A percentile compares a stretch with the other conserved stretches of the same genome.
Evolutionary conservation across 2,329 filamentous ascomycete genomes (phyloP).

Genomic region (Septoria linicola): DNA sequence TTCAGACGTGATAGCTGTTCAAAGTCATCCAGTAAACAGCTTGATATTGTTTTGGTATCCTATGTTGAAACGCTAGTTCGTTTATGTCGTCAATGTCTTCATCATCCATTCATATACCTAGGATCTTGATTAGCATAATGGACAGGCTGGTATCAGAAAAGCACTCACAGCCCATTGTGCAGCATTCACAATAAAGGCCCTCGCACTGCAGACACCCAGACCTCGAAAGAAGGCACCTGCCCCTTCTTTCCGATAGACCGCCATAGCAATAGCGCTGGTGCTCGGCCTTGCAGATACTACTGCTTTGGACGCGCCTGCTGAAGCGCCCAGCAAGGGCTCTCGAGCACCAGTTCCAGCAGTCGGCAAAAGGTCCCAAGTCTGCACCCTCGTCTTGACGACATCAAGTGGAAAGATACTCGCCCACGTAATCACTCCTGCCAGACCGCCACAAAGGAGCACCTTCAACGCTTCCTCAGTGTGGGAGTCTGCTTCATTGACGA

Average conservation of each 20-base stretch:
- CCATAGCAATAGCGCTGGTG: conserved; percentile 63
- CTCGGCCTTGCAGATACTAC: conserved; percentile 40
- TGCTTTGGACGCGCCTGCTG: conserved; percentile 13
- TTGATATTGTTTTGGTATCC: too few species aligned
- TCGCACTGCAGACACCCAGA: conserved; percentile 74
- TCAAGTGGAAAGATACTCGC: conserved; percentile 87
- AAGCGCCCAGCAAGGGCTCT: conserved; percentile 10
- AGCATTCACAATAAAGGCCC: conserved; percentile 91
- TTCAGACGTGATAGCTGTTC: too few species aligned
- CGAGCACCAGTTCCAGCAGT: not conserved
- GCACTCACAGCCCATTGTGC: conserved; percentile 73
- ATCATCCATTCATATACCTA: conserved; percentile 80
- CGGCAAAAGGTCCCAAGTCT: conserved; percentile 60
- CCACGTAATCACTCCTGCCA: conserved; percentile 88
- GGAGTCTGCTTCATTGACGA: conserved; percentile 52
- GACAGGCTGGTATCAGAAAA: not conserved
- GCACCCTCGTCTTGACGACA: conserved; percentile 88
- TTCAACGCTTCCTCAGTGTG: conserved; percentile 32
- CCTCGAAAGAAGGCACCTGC: conserved; percentile 77
- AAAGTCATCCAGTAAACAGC: too few species aligned
- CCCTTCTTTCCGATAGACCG: conserved; percentile 70
- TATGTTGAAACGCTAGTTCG: not conserved
- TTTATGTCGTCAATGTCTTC: conserved; percentile 39
- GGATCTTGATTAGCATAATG: not conserved
- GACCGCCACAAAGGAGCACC: conserved; percentile 72